Percentiles rank a stretch among this genome's conserved stretches.
Conservation (phyloP, 176 grass and related monocot genomes). For the Raddia guianensis region DNA sequence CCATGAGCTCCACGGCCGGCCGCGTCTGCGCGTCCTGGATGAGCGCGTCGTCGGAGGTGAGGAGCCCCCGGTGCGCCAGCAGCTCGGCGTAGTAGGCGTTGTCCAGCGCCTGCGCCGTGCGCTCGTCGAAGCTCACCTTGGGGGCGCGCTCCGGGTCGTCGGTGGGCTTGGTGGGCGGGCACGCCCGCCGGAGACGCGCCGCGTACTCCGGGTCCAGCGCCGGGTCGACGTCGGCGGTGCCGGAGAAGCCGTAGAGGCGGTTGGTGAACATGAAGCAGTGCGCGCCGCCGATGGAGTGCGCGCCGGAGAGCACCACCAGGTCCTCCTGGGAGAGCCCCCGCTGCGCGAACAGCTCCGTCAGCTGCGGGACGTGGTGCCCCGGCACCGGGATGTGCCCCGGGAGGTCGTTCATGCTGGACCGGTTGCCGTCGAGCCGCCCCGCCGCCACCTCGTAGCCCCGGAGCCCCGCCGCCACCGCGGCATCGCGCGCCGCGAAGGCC, state of each 20-base stretch:
- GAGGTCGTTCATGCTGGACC: constrained; percentile 47
- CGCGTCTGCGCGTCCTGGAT: constrained; percentile 34
- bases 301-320: constrained; percentile 55
- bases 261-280: constrained; percentile 63
- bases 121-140: constrained; percentile 57
- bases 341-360: constrained; percentile 38
- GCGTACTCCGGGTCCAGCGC: constrained; percentile 34
- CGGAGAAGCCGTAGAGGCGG: constrained; percentile 57
- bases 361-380: constrained; percentile 12
- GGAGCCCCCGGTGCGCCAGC: constrained; percentile 40
- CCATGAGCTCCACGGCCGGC: constrained; percentile 33
- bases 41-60: constrained; percentile 54
- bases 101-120: constrained; percentile 39
- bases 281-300: constrained; percentile 68
- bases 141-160: constrained; percentile 25
- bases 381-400: constrained; percentile 48
- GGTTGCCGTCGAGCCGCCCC: constrained; percentile 47
- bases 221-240: constrained; percentile 2
- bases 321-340: constrained; percentile 49
- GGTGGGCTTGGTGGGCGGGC: constrained; percentile 7
- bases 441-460: constrained; percentile 34
- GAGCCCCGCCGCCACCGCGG: constrained; percentile 44
- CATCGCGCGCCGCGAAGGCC: constrained; percentile 54
- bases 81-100: constrained; percentile 54
- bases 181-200: constrained; percentile 14